Evolutionary conservation across 768 basidiomycete species (phyloP), one percentile per base, ranked within the genome.

Genomic region (Suillus luteus): DNA sequence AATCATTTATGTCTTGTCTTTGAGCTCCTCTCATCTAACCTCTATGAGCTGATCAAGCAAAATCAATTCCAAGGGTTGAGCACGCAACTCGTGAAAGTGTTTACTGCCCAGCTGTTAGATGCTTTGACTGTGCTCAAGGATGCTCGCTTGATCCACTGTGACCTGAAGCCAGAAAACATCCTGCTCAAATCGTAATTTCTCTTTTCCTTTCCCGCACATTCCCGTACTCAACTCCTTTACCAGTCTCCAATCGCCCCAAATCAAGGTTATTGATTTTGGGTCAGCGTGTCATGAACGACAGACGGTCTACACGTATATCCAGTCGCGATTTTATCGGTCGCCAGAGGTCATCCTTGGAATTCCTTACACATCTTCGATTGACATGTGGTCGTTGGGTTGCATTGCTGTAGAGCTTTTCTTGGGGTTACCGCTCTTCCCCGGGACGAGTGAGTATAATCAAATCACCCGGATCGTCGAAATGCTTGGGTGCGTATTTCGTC

Each of bases 291-390:
- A 98, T 74, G 97, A 99, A 78, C 90, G 93, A 70, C 96, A 98
- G 77, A 99, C 96, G n/a, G 95, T 99, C 49, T 99, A 99, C 76
- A 99, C 97, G 4, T 99, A 99, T 79, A 99, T 99, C 74, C 97
- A 99, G 73, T 98, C 96, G 10, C 86, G 97, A 58, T 99, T 99
- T 80, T 99, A 99, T 75, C 92, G 97, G 51, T 96, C 94, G 2
- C 97, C 97, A 14, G 97, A 99, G 79, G 97, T 99, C 19, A 83
- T 99, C 35, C 82, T 99, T 31, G 95, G 95, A 15, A 88, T 98
- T 75, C 89, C 95, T 14, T 99, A 99, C 76, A 96, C 91, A 27
- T 88, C 95, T 12, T 83, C 93, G 12, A 99, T 99, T 78, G 97
- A 99, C 76, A 98, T 99, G 95, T 99, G 97, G 97, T 96, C 93